Conservation (phyloP, 2,329 filamentous ascomycete genomes). For the Xylariaceae sp. region DNA sequence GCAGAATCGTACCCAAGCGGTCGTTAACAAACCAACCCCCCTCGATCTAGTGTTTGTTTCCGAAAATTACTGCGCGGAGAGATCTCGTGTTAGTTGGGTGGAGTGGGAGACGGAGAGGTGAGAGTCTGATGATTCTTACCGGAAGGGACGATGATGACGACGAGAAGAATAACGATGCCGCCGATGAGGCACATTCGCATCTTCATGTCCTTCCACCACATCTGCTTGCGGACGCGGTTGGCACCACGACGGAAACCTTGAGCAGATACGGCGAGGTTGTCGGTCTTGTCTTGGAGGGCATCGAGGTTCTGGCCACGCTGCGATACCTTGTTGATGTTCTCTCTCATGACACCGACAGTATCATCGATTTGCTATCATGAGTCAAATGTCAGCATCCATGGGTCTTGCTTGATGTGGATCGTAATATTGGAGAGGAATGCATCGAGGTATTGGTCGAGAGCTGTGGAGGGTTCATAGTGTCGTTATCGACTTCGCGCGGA, state of each 20-base stretch:
- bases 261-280: slow-evolving; percentile 88
- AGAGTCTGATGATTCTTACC: too few species aligned
- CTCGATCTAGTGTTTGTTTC: slow-evolving; percentile 36
- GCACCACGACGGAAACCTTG: slow-evolving; percentile 95
- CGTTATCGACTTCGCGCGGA: too few species aligned
- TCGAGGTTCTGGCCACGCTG: slow-evolving; percentile 65
- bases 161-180: slow-evolving; percentile 84
- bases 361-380: slow-evolving; percentile 84
- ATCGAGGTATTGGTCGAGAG: too few species aligned
- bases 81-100: background rate
- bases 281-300: slow-evolving; percentile 50
- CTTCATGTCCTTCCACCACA: slow-evolving; percentile 99
- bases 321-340: slow-evolving; percentile 96
- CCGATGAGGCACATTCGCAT: slow-evolving; percentile 96
- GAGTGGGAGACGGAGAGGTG: background rate
- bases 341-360: slow-evolving; percentile 89
- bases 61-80: slow-evolving; percentile 38
- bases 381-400: slow-evolving; percentile 3
- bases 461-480: too few species aligned
- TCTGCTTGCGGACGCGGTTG: slow-evolving; percentile 93
- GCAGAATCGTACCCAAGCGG: slow-evolving; percentile 22
- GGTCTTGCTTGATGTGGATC: too few species aligned
- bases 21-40: slow-evolving; percentile 18
- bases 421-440: too few species aligned
- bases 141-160: slow-evolving; percentile 90